Percentiles rank a stretch among this genome's conserved stretches.
Evolutionary conservation across 2,329 filamentous ascomycete genomes (phyloP).

Genomic region (Stachybotrys echinatus): DNA sequence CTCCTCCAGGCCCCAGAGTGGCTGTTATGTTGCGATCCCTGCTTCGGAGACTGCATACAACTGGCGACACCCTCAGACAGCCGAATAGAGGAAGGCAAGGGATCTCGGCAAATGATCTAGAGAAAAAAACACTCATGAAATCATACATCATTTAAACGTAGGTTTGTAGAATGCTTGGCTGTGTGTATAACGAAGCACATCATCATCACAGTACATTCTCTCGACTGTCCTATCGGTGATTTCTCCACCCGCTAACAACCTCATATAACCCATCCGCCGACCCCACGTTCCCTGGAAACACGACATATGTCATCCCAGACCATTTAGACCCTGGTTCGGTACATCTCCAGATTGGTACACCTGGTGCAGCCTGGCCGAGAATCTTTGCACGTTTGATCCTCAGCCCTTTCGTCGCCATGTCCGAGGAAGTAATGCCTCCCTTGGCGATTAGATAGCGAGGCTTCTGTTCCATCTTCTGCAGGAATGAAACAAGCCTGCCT

Average conservation of each 20-base stretch:
- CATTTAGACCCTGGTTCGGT: conserved; percentile 46
- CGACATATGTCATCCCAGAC: conserved; percentile 41
- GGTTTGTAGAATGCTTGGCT: too few species aligned
- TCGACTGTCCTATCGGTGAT: background rate
- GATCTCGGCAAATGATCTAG: too few species aligned
- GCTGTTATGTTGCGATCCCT: too few species aligned
- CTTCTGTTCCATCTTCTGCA: conserved; percentile 37
- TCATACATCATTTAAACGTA: too few species aligned
- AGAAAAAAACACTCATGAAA: too few species aligned
- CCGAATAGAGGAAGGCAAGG: too few species aligned
- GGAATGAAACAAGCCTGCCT: conserved; percentile 42
- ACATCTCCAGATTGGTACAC: conserved; percentile 55
- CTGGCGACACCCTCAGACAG: too few species aligned
- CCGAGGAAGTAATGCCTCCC: conserved; percentile 55
- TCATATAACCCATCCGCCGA: conserved; percentile 11
- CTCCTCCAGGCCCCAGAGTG: too few species aligned
- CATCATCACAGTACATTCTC: background rate
- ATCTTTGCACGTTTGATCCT: conserved; percentile 48
- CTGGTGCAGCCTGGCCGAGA: conserved; percentile 51
- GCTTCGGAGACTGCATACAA: too few species aligned
- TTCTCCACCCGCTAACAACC: conserved; percentile 10
- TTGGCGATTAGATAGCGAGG: conserved; percentile 55
- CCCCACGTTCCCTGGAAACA: conserved; percentile 15
- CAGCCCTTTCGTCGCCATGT: conserved; percentile 52
- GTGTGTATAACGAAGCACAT: too few species aligned